Evolutionary conservation across 192 early-diverging fungal genomes (phyloP).

Genomic region (Backusella mclennaniae): DNA sequence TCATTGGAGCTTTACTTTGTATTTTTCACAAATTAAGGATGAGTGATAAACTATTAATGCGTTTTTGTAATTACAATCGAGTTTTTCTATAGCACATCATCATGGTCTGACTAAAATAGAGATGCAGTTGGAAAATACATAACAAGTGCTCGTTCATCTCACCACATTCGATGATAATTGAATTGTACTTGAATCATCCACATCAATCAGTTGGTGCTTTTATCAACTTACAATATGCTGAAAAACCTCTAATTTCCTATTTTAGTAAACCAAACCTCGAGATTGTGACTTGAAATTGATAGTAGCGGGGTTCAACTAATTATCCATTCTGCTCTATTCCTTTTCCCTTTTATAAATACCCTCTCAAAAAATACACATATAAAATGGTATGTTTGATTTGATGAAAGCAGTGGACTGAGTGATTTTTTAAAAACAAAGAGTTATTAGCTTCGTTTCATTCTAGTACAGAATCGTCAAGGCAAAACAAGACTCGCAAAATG

Average conservation of each 20-base stretch:
- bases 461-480: conserved; percentile 98
- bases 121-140: too few relatives aligned
- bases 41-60: too few relatives aligned
- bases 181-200: too few relatives aligned
- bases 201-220: too few relatives aligned
- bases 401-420: background rate
- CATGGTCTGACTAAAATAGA: too few relatives aligned
- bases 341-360: background rate
- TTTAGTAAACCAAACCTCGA: background rate
- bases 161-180: too few relatives aligned
- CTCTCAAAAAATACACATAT: background rate
- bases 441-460: conserved; percentile 84
- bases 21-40: too few relatives aligned
- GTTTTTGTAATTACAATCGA: too few relatives aligned
- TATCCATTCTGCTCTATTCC: background rate
- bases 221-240: too few relatives aligned
- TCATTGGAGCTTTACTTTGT: too few relatives aligned
- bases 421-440: background rate
- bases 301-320: background rate
- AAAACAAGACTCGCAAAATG: conserved; percentile 97
- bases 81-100: too few relatives aligned
- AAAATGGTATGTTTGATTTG: background rate
- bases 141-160: too few relatives aligned
- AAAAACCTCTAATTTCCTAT: background rate
- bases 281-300: background rate